phyloP scores from a whole-genome alignment of 805 yeast species.

The Saturnispora silvae region DNA sequence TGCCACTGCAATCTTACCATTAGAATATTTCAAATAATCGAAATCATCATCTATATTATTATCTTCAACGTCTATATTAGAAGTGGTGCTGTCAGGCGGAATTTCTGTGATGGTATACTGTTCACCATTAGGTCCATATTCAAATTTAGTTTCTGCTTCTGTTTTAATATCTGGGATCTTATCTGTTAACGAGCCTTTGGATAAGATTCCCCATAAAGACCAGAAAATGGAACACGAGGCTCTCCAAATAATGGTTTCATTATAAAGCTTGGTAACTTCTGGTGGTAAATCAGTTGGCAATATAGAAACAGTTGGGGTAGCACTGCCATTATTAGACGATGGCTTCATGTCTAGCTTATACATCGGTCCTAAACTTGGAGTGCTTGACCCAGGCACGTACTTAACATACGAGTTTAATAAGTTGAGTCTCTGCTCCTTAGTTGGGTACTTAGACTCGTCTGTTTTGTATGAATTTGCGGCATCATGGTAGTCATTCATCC shows the following conservation, averaged over 20 bases:
- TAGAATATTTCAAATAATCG: constrained; percentile 65
- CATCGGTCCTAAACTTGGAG: constrained; percentile 17
- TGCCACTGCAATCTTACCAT: constrained; percentile 61
- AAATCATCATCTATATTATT: constrained; percentile 47
- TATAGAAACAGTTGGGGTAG: constrained; percentile 24
- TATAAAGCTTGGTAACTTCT: constrained; percentile 40
- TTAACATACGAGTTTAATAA: constrained; percentile 72
- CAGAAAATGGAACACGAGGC: constrained; percentile 70
- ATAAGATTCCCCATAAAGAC: constrained; percentile 85
- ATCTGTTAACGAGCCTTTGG: constrained; percentile 17
- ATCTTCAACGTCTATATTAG: constrained; percentile 22
- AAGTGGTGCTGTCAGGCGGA: background rate
- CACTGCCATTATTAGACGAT: constrained; percentile 8
- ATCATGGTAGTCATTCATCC: constrained; percentile 91
- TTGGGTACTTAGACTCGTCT: constrained; percentile 54
- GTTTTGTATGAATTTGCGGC: constrained; percentile 43
- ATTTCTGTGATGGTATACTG: constrained; percentile 28
- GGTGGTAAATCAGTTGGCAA: constrained; percentile 26
- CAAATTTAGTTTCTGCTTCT: constrained; percentile 21
- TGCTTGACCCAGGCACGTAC: constrained; percentile 31
- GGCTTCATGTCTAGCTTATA: constrained; percentile 13
- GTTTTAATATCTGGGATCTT: background rate
- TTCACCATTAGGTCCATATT: constrained; percentile 49
- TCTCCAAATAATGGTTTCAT: constrained; percentile 69
- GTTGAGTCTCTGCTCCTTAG: constrained; percentile 53